A percentile compares a stretch with the other conserved stretches of the same genome.
These are phyloP conservation scores for Amniculicola lignicola DNA, from an alignment of 495 filamentous ascomycete species.

Conservation along the genomic window DNA sequence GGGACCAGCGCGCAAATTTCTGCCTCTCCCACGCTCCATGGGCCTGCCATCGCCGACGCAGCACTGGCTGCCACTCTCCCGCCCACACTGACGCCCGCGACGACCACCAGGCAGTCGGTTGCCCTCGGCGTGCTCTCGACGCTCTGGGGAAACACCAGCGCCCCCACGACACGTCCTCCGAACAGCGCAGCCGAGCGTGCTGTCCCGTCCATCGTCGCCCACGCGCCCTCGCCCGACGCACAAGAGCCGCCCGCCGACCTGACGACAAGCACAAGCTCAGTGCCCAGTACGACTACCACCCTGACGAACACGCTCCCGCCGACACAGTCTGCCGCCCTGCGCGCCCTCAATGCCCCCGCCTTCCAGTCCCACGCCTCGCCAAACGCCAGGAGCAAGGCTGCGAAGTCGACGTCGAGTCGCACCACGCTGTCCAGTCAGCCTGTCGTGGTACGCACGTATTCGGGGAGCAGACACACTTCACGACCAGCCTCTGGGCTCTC, in stretches of 20 bases:
- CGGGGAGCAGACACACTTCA: constrained; percentile 28
- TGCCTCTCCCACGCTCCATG: constrained; percentile 16
- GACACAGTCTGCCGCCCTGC: constrained; percentile 32
- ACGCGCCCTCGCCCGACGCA: constrained; percentile 30
- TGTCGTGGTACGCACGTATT: constrained; percentile 40
- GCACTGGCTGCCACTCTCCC: constrained; percentile 12
- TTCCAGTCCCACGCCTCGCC: constrained; percentile 30
- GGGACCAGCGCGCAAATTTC: constrained; percentile 1
- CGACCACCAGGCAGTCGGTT: constrained; percentile 28
- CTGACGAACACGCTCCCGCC: constrained; percentile 27
- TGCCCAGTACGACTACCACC: constrained; percentile 27
- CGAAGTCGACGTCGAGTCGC: constrained; percentile 31
- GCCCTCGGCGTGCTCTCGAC: constrained; percentile 29
- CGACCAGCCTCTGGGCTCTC: constrained; percentile 21
- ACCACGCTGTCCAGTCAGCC: constrained; percentile 35
- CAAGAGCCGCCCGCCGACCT: constrained; percentile 22
- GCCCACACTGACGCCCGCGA: constrained; percentile 29
- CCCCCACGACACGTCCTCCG: constrained; percentile 1
- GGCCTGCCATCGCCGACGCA: constrained; percentile 20
- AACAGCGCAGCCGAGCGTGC: not conserved
- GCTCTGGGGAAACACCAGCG: constrained; percentile 22
- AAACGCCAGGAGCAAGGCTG: constrained; percentile 21
- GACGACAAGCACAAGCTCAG: constrained; percentile 21
- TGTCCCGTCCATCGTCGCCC: constrained; percentile 25
- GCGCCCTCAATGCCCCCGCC: constrained; percentile 33